Evolutionary conservation across 768 basidiomycete genomes (phyloP), one percentile per base, ranked within the genome.

Genomic region (Serendipita sp.): DNA sequence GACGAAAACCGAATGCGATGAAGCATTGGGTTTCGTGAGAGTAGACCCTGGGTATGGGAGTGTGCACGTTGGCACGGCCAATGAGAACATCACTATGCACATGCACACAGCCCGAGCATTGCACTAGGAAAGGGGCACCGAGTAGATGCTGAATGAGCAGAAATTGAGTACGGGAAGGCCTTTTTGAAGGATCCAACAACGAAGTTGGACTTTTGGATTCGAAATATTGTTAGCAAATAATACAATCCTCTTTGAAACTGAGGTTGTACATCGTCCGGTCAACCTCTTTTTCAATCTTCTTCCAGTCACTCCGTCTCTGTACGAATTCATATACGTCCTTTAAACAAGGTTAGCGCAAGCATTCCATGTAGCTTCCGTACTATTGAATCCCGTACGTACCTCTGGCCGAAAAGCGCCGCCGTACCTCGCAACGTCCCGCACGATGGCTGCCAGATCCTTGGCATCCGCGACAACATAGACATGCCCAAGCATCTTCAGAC

Each of bases 281-380:
- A 58, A 98, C 96, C 28, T 82, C 85, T 74, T 91, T 95, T 72
- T 98, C 94, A 64, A 98, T 98, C 76, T 90, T 94, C 75, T 96
- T 95, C 95, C 95, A 98, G 71, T 99, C 95, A 4, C 90, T 88
- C 34, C 94, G 80, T 22, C 94, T 78, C 70, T 93, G 90, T 68
- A 97, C 89, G 68, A 97, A 95, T 72, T 98, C 95, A 71, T 97
- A 97, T 60, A 97, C 79, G 70, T 97, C 95, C 82, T 86, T 64
- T 64, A 28, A 24, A 34, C 22, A n/a, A 30, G 28, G 50, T n/a
- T 26, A 31, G 26, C 53, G 33, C 44, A 63, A 20, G 24, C 28
- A 34, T 62, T 20, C 53, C 60, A 53, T 11, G 51, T 14, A 7
- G n/a, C n/a, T 9, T 17, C 62, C 1, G 3, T 42, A 13, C 31